Evolutionary conservation across 1,284 basidiomycete species (phyloP).

Genomic region (Marasmius fiardii): DNA sequence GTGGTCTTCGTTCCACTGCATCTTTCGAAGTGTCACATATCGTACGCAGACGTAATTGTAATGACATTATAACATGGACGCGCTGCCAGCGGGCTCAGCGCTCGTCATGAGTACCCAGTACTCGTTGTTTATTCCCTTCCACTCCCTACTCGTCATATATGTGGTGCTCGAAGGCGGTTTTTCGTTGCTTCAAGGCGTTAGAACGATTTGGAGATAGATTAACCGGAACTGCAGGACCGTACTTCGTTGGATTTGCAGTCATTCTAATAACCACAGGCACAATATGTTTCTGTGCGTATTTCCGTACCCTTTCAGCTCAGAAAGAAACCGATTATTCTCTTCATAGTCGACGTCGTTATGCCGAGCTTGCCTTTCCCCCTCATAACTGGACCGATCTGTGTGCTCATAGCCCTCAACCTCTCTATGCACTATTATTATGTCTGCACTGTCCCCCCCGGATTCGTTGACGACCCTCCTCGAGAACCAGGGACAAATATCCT

Average conservation of each 20-base stretch:
- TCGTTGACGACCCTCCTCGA: conserved; percentile 50
- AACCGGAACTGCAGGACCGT: conserved; percentile 88
- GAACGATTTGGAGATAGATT: conserved; percentile 78
- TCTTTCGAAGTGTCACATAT: too few relatives aligned
- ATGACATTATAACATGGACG: too few relatives aligned
- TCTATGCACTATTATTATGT: conserved; percentile 83
- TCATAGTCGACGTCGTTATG: conserved; percentile 71
- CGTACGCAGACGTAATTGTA: too few relatives aligned
- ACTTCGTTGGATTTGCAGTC: conserved; percentile 81
- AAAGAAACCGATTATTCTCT: conserved; percentile 3
- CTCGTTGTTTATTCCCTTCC: too few relatives aligned
- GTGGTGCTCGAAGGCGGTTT: conserved; percentile 61
- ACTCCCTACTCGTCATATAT: too few relatives aligned
- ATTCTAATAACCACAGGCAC: conserved; percentile 67
- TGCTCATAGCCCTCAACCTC: conserved; percentile 76
- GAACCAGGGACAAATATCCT: conserved; percentile 37
- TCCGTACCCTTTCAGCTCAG: not conserved
- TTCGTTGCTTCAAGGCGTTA: conserved; percentile 81
- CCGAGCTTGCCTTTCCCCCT: conserved; percentile 50
- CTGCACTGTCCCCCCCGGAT: conserved; percentile 76
- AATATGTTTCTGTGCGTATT: conserved; percentile 77
- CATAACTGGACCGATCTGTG: conserved; percentile 62
- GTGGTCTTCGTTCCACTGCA: too few relatives aligned
- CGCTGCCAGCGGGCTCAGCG: not conserved
- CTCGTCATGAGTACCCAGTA: too few relatives aligned